These are phyloP conservation scores for Viola pubescens DNA, from an alignment of 441 rosid genomes.

Conservation along the genomic window DNA sequence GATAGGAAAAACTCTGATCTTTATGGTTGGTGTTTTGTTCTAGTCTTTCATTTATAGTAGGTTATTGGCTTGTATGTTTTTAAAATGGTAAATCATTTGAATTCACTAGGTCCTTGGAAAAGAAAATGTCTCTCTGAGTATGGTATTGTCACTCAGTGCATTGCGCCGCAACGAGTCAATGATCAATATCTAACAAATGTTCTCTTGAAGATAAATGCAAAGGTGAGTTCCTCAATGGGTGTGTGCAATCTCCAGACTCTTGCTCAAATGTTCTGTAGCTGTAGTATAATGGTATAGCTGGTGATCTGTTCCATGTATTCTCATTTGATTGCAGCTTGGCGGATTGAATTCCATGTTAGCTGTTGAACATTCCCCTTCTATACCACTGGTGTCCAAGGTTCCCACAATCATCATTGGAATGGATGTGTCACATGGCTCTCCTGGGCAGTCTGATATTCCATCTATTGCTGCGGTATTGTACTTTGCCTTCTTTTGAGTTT, in stretches of 20 bases:
- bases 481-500: neutral
- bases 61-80: neutral
- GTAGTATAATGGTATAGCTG: conserved; percentile 1
- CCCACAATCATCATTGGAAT: conserved; percentile 59
- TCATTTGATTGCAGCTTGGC: conserved; percentile 42
- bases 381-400: conserved; percentile 46
- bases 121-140: conserved; percentile 54
- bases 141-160: conserved; percentile 73
- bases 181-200: conserved; percentile 66
- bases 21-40: conserved; percentile 39
- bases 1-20: conserved; percentile 70
- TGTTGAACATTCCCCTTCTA: conserved; percentile 44
- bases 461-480: conserved; percentile 62
- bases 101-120: conserved; percentile 70
- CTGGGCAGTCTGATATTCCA: conserved; percentile 52
- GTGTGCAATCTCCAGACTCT: neutral
- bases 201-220: conserved; percentile 73
- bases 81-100: neutral
- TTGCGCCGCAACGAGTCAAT: conserved; percentile 54
- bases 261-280: neutral
- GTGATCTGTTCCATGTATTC: neutral
- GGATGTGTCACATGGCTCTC: conserved; percentile 69
- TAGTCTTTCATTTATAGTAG: neutral
- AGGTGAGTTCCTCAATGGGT: conserved; percentile 27
- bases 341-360: conserved; percentile 49